phyloP scores from a whole-genome alignment of 345 rosid species.

The Eucalyptus erythrocorys region DNA sequence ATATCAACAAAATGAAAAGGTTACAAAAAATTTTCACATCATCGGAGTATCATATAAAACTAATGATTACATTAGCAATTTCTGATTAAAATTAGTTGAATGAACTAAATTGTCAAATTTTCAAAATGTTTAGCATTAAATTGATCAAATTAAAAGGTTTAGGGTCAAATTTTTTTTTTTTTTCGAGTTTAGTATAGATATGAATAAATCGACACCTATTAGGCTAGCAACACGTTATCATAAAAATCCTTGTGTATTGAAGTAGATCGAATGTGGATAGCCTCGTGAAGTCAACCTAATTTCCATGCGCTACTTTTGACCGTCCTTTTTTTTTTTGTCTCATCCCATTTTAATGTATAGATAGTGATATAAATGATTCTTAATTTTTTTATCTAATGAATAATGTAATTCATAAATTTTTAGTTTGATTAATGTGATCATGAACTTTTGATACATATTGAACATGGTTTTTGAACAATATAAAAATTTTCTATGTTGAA shows the following conservation, averaged over 20 bases:
- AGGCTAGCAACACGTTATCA: background rate
- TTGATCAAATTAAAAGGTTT: too few relatives aligned
- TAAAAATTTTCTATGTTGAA: fast-evolving
- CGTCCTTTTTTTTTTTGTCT: fast-evolving
- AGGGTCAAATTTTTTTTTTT: too few relatives aligned
- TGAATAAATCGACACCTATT: background rate
- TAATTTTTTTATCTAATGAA: too few relatives aligned
- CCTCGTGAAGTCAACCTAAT: background rate
- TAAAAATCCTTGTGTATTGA: background rate
- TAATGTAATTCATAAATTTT: background rate
- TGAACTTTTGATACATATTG: fast-evolving
- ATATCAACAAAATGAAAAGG: too few relatives aligned
- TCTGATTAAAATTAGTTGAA: fast-evolving
- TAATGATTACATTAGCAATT: too few relatives aligned
- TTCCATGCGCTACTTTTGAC: background rate
- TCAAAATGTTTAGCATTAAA: fast-evolving
- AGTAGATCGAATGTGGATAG: background rate
- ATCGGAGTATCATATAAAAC: background rate
- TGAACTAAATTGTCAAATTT: too few relatives aligned
- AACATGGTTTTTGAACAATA: fast-evolving
- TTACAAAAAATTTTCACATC: too few relatives aligned
- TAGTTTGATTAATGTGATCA: fast-evolving
- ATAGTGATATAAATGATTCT: background rate
- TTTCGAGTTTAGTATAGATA: background rate
- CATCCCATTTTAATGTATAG: fast-evolving